These are phyloP conservation scores for Colletotrichum limetticola DNA, from an alignment of 2,329 filamentous ascomycete species.

Conservation along the genomic window DNA sequence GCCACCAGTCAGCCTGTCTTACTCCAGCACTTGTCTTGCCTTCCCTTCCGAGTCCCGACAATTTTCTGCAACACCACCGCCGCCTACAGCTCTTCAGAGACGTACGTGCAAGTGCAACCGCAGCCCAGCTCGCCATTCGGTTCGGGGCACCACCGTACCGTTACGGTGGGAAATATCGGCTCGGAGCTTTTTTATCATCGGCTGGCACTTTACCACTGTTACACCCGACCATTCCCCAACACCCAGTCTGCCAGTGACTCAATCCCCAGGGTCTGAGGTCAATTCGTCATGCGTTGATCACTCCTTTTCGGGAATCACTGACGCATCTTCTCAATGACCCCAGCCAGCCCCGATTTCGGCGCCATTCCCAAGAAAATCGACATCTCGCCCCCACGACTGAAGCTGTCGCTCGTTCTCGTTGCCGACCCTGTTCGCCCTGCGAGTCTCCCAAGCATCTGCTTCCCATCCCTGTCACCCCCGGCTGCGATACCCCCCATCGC, in stretches of 20 bases:
- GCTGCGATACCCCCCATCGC: neutral
- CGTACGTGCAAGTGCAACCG: neutral
- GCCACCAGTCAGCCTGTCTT: neutral
- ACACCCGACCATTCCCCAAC: neutral
- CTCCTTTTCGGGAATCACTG: neutral
- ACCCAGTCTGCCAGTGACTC: neutral
- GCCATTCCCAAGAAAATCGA: neutral
- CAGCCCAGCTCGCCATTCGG: neutral
- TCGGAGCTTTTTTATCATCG: conserved; percentile 4
- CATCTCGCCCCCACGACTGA: neutral
- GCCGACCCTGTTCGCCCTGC: neutral
- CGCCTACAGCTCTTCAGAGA: too few relatives aligned
- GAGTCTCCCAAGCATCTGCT: neutral
- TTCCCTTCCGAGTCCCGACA: neutral
- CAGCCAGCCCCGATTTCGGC: conserved; percentile 9
- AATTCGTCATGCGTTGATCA: conserved; percentile 2
- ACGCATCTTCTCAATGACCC: neutral
- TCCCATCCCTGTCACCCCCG: conserved; percentile 3
- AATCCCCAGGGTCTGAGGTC: too few relatives aligned
- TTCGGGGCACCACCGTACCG: neutral
- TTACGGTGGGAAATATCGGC: conserved; percentile 4
- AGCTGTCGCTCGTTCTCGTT: neutral
- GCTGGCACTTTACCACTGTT: neutral
- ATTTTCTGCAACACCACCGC: neutral
- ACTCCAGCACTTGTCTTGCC: neutral